Conservation (phyloP, 148 eudicot species). For the Pouteria glomerata region DNA sequence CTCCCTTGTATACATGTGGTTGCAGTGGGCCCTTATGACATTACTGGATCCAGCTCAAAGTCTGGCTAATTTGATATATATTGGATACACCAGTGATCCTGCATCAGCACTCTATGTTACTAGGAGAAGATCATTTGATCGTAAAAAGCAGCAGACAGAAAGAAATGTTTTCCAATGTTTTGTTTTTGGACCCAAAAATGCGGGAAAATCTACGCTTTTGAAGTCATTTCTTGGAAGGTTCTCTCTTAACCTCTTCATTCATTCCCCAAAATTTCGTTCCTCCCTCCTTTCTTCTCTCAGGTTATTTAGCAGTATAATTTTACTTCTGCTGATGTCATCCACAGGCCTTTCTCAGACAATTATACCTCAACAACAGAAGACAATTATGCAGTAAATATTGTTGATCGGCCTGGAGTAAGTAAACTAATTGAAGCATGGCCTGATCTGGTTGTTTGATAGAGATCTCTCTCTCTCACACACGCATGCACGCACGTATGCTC, state of each 20-base stretch:
- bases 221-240: constrained; percentile 51
- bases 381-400: constrained; percentile 32
- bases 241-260: no score
- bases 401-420: constrained; percentile 42
- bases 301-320: neutral
- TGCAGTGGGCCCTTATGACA: constrained; percentile 62
- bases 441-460: neutral
- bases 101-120: constrained; percentile 48
- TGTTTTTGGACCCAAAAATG: constrained; percentile 51
- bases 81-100: constrained; percentile 42
- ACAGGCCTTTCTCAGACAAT: constrained; percentile 37
- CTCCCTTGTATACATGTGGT: neutral
- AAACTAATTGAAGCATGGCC: constrained; percentile 1
- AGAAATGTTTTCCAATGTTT: constrained; percentile 52
- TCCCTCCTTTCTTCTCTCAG: neutral
- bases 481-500: neutral
- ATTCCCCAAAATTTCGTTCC: no score
- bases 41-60: constrained; percentile 41
- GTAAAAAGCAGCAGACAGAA: constrained; percentile 46
- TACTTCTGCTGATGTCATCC: constrained; percentile 4
- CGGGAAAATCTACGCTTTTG: constrained; percentile 51
- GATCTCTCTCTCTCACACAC: constrained; percentile 4
- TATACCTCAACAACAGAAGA: constrained; percentile 23
- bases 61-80: constrained; percentile 47
- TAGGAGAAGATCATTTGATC: constrained; percentile 44